A percentile compares a stretch with the other conserved stretches of the same genome.
phyloP scores from a whole-genome alignment of 257 asterid species.

The Linderniella brevidens region DNA sequence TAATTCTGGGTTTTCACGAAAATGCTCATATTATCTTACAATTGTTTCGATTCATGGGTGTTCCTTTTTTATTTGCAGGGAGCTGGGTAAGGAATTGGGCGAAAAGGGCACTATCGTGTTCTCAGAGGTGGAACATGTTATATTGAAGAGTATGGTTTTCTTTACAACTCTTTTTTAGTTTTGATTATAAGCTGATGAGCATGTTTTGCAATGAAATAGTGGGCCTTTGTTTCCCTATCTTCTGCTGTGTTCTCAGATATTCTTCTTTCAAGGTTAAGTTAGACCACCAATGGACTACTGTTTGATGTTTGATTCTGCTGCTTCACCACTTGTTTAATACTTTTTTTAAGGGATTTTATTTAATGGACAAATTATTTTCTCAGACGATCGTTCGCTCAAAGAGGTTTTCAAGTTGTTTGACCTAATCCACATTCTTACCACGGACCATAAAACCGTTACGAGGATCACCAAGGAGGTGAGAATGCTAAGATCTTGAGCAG shows the following conservation, averaged over 20 bases:
- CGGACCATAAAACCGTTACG: conserved; percentile 70
- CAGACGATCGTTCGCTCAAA: conserved; percentile 65
- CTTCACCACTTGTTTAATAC: too few relatives aligned
- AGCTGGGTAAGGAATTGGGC: conserved; percentile 64
- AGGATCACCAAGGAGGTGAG: conserved; percentile 79
- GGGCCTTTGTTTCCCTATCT: neutral
- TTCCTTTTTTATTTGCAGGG: conserved; percentile 28
- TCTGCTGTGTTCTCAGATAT: neutral
- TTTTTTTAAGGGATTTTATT: conserved; percentile 1
- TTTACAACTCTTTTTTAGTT: neutral
- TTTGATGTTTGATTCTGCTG: too few relatives aligned
- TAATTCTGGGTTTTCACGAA: conserved; percentile 6
- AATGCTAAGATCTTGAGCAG: neutral
- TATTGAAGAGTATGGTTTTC: conserved; percentile 35
- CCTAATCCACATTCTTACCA: conserved; percentile 66
- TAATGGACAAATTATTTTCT: conserved; percentile 8
- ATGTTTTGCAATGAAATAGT: neutral
- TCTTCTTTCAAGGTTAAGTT: too few relatives aligned
- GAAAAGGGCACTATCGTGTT: conserved; percentile 43
- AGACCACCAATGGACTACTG: too few relatives aligned
- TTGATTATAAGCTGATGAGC: too few relatives aligned
- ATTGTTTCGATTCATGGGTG: neutral
- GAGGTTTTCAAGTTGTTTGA: conserved; percentile 93
- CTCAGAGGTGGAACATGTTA: conserved; percentile 61
- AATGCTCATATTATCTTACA: conserved; percentile 1